Evolutionary conservation across 2,329 filamentous ascomycete genomes (phyloP).

Genomic region (Trichoderma atrobrunneum): DNA sequence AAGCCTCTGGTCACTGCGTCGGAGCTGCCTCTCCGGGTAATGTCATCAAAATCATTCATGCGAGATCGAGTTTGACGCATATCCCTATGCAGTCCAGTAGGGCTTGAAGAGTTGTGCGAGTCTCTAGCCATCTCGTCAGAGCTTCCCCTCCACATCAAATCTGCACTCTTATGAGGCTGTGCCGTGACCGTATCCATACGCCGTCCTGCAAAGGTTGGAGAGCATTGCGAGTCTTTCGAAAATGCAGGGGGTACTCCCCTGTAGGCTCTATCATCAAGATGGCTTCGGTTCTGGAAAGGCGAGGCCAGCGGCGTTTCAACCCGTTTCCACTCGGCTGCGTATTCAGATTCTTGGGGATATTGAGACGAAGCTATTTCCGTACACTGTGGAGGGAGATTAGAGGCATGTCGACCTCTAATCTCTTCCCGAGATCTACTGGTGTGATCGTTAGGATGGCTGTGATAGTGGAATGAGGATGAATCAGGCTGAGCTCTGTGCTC

Average conservation of each 20-base stretch:
- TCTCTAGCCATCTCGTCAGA: neutral
- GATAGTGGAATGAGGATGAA: neutral
- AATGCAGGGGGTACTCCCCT: neutral
- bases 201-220: neutral
- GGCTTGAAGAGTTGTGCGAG: neutral
- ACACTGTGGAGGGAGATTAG: neutral
- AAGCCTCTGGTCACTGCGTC: neutral
- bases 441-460: neutral
- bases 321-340: neutral
- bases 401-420: neutral
- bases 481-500: neutral
- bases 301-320: neutral
- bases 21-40: slow-evolving; percentile 17
- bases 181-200: neutral
- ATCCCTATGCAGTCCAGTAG: neutral
- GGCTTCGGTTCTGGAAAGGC: neutral
- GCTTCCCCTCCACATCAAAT: neutral
- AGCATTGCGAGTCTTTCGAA: neutral
- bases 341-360: neutral
- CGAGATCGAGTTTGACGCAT: neutral
- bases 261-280: neutral
- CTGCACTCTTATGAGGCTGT: neutral
- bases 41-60: neutral
- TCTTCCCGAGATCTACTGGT: neutral
- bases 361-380: neutral